Evolutionary conservation across 768 basidiomycete species (phyloP), one percentile per base, ranked within the genome.

Genomic region (Lentinus tigrinus): DNA sequence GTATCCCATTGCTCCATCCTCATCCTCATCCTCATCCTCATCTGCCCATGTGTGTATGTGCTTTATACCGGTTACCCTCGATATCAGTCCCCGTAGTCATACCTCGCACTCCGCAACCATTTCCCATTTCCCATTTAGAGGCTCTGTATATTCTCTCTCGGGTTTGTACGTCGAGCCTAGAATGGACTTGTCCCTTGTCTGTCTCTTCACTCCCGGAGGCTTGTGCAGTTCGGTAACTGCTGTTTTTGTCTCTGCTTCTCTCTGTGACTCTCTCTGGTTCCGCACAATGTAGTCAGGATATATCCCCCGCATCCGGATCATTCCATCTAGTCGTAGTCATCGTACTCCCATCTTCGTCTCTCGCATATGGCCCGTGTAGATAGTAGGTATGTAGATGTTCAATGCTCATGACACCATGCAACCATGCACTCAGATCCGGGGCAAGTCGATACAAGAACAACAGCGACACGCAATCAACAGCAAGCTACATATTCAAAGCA

Each of bases 131-230:
- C 52, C 47, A 34, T 49, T 47, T 43, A 40, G 58, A 59, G 58
- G 58, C 58, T 59, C 58, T 50, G 58, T 59, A 48, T 54, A 47
- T 49, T 58, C 52, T 47, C 27, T 54, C 40, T 3, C 19, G 24
- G 52, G 54, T 52, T 52, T 59, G 52, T 54, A 54, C 52, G 58
- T 59, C 38, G 58, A 59, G 58, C 58, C 58, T 54, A 52, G 52
- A 47, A 59, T 59, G 58, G 58, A 59, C 43, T n/a, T 17, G 23
- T 43, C 42, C 14, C 43, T 54, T 28, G n/a, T 52, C 39, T 17
- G n/a, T n/a, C n/a, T n/a, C n/a, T n/a, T n/a, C n/a, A n/a, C n/a
- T n/a, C n/a, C n/a, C n/a, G n/a, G n/a, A n/a, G n/a, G n/a, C n/a
- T n/a, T n/a, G n/a, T n/a, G n/a, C n/a, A n/a, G n/a, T n/a, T n/a